Conservation (phyloP, 75 land plant species). For the Cupressus sempervirens region DNA sequence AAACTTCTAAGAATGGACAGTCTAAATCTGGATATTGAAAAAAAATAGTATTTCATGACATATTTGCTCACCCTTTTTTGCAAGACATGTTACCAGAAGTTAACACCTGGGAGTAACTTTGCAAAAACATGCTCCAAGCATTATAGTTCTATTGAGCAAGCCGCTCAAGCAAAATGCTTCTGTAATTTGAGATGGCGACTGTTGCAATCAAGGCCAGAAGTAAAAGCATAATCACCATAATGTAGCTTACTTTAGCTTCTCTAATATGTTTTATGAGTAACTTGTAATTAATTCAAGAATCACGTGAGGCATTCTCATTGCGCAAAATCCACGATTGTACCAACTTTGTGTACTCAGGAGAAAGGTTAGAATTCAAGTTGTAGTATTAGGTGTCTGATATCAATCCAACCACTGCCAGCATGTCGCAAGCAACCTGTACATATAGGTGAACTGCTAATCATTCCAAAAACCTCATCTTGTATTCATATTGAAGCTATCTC, state of each 20-base stretch:
- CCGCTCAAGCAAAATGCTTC: not conserved
- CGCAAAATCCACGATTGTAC: not conserved
- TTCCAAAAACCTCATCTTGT: not conserved
- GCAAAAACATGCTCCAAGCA: not conserved
- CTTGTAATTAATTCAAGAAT: not conserved
- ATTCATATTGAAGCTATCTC: conserved; percentile 1
- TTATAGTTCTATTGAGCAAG: not conserved
- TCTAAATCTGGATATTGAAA: not conserved
- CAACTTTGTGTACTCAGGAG: not conserved
- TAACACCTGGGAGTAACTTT: not conserved
- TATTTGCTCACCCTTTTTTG: not conserved
- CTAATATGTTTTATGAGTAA: not conserved
- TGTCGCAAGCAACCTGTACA: not conserved
- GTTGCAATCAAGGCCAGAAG: not conserved
- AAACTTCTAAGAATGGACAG: not conserved
- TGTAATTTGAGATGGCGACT: not conserved
- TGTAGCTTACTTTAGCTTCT: not conserved
- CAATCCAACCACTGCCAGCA: not conserved
- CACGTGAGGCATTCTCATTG: not conserved
- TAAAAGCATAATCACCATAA: not conserved
- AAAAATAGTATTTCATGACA: not conserved
- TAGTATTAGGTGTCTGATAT: not conserved
- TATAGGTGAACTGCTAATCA: not conserved
- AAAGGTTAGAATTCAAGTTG: not conserved
- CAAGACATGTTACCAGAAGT: not conserved